Percentiles rank a stretch among this genome's conserved stretches.
These are phyloP conservation scores for Suhomyces vadensis DNA, from an alignment of 805 yeast species.

Conservation along the genomic window DNA sequence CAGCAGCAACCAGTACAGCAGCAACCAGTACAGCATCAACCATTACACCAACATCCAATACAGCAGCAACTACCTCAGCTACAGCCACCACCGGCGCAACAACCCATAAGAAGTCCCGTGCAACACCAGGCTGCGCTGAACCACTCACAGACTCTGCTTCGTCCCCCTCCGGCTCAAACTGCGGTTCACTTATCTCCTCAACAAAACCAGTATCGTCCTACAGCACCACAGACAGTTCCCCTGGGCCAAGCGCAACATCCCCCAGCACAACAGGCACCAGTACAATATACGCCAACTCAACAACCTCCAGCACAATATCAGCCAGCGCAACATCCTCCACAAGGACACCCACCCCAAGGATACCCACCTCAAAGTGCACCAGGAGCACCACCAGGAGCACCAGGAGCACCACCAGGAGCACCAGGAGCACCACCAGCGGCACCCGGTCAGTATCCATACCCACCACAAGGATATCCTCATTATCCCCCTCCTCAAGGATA, in stretches of 20 bases:
- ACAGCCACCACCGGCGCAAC: neutral
- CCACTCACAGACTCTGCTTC: slow-evolving; percentile 2
- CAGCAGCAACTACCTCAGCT: neutral
- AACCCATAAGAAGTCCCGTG: neutral
- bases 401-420: slow-evolving; percentile 7
- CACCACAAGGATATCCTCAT: slow-evolving; percentile 12
- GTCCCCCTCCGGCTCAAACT: slow-evolving; percentile 3
- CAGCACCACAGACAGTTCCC: slow-evolving; percentile 15
- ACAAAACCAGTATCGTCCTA: neutral
- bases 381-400: slow-evolving; percentile 12
- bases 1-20: neutral
- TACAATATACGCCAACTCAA: slow-evolving; percentile 11
- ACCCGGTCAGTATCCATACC: slow-evolving; percentile 11
- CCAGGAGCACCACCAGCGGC: slow-evolving; percentile 13
- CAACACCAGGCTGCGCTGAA: slow-evolving; percentile 2
- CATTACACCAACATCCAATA: neutral
- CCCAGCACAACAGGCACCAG: slow-evolving; percentile 8
- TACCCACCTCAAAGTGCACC: slow-evolving; percentile 9
- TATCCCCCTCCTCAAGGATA: slow-evolving; percentile 16
- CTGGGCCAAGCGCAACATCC: slow-evolving; percentile 14
- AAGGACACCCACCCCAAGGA: slow-evolving; percentile 15
- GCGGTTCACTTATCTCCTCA: slow-evolving; percentile 3
- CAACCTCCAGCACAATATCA: slow-evolving; percentile 8
- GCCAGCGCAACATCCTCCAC: slow-evolving; percentile 14
- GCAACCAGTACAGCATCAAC: neutral